Percentiles rank a stretch among this genome's conserved stretches.
These are phyloP conservation scores for Pichia cactophila DNA, from an alignment of 1,139 yeast genomes.

Conservation along the genomic window DNA sequence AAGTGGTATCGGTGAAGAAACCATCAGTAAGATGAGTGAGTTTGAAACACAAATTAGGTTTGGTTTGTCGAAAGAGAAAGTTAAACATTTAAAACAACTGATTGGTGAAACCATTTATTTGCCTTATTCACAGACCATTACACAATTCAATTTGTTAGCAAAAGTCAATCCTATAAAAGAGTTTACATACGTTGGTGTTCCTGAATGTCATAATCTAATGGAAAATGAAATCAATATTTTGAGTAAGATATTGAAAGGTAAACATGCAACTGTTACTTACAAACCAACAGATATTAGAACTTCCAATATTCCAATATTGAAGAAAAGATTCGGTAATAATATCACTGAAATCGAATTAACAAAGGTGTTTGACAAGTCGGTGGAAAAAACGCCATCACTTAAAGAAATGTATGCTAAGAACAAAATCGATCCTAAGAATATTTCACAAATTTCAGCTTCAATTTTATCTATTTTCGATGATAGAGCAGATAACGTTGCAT, in stretches of 20 bases:
- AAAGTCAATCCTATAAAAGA: neutral
- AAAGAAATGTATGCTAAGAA: neutral
- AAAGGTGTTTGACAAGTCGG: neutral
- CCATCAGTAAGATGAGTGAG: neutral
- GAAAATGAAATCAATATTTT: conserved; percentile 5
- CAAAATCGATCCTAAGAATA: neutral
- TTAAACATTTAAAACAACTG: neutral
- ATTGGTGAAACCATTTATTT: conserved; percentile 5
- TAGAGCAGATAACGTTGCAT: neutral
- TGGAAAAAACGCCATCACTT: neutral
- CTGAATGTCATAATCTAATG: conserved; percentile 4
- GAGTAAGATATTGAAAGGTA: neutral
- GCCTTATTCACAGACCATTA: conserved; percentile 3
- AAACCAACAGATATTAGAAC: neutral
- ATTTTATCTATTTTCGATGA: conserved; percentile 4
- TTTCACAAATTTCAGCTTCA: neutral
- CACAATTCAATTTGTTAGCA: neutral
- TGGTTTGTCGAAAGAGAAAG: conserved; percentile 2
- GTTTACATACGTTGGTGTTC: conserved; percentile 1
- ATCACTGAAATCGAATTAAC: neutral
- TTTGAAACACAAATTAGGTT: conserved; percentile 2
- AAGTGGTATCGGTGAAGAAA: neutral
- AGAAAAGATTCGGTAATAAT: neutral
- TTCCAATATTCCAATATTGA: conserved; percentile 1
- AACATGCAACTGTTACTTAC: conserved; percentile 2